phyloP scores from a whole-genome alignment of 2,329 filamentous ascomycete genomes.

The Cladosporium sp. region DNA sequence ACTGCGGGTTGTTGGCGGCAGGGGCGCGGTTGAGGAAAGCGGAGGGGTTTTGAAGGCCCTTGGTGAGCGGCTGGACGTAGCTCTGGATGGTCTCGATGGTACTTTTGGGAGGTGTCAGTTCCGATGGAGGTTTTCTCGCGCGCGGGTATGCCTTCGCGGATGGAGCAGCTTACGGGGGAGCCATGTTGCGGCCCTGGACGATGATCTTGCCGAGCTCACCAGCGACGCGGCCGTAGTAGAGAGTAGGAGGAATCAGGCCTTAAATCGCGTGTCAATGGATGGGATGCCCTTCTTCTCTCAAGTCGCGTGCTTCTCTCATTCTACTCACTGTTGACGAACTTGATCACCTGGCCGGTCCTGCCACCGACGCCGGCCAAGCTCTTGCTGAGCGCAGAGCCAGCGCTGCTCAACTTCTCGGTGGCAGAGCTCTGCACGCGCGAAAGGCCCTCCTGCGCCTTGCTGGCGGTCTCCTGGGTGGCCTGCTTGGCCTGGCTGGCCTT shows the following conservation, averaged over 20 bases:
- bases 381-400: constrained; percentile 62
- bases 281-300: neutral
- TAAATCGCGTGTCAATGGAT: constrained; percentile 15
- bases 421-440: constrained; percentile 77
- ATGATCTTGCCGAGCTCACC: constrained; percentile 85
- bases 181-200: constrained; percentile 85
- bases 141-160: neutral
- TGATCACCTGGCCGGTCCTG: constrained; percentile 72
- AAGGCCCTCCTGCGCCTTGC: constrained; percentile 77
- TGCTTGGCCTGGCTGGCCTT: constrained; percentile 40
- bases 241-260: constrained; percentile 80
- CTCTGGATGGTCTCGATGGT: constrained; percentile 76
- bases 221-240: constrained; percentile 90
- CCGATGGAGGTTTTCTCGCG: neutral
- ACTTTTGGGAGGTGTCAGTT: constrained; percentile 46
- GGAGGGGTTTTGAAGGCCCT: constrained; percentile 65
- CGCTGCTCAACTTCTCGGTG: constrained; percentile 70
- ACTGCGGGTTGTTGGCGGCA: constrained; percentile 53
- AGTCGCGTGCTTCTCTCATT: neutral
- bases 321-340: constrained; percentile 80
- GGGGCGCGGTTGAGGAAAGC: constrained; percentile 47
- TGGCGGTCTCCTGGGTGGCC: constrained; percentile 35
- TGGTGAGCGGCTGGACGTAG: constrained; percentile 74
- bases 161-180: constrained; percentile 73
- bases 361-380: constrained; percentile 76